phyloP scores from a whole-genome alignment of 768 basidiomycete genomes.

The Exsudoporus frostii region DNA sequence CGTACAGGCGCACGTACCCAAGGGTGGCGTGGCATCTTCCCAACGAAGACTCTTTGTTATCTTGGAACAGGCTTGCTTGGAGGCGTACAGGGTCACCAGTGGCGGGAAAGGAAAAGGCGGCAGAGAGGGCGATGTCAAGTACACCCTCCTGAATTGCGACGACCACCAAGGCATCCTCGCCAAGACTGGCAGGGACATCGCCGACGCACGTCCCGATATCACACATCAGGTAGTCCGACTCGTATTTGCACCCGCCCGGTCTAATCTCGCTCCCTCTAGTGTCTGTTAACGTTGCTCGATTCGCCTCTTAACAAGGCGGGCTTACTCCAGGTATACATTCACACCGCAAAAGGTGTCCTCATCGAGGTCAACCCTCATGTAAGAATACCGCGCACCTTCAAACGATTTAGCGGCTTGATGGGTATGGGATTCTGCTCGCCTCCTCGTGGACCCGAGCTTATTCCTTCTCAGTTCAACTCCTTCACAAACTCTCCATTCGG shows the following conservation, averaged over 20 bases:
- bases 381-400: constrained; percentile 96
- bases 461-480: constrained; percentile 73
- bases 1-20: constrained; percentile 71
- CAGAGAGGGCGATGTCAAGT: constrained; percentile 81
- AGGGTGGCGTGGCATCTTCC: constrained; percentile 47
- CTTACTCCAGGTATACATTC: constrained; percentile 94
- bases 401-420: constrained; percentile 98
- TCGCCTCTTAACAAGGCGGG: constrained; percentile 98
- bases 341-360: constrained; percentile 92
- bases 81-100: constrained; percentile 84
- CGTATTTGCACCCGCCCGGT: background rate
- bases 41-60: constrained; percentile 83
- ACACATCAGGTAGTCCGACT: constrained; percentile 81
- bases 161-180: constrained; percentile 99
- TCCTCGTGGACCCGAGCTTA: background rate
- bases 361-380: constrained; percentile 99
- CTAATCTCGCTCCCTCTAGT: constrained; percentile 48
- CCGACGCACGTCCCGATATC: constrained; percentile 98
- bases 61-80: constrained; percentile 91
- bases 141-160: constrained; percentile 95
- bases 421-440: constrained; percentile 47
- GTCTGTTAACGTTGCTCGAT: constrained; percentile 92
- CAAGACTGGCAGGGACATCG: constrained; percentile 96
- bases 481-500: constrained; percentile 93
- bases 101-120: constrained; percentile 49